A percentile compares a stretch with the other conserved stretches of the same genome.
phyloP scores from a whole-genome alignment of 495 filamentous ascomycete species.

The Penicillium arizonense region DNA sequence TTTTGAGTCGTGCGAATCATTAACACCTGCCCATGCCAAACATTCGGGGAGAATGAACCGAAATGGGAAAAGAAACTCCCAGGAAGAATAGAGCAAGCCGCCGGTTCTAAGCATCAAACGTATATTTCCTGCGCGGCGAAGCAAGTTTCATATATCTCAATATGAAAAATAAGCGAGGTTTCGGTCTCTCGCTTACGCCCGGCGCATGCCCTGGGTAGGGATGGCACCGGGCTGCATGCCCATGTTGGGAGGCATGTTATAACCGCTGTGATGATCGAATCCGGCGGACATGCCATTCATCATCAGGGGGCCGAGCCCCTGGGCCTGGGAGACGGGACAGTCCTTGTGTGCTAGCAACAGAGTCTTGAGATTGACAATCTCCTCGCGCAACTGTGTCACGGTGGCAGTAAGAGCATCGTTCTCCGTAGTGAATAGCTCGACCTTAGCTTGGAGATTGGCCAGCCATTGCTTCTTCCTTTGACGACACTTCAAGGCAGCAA shows the following conservation, averaged over 20 bases:
- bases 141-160: constrained; percentile 1
- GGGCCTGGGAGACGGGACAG: constrained; percentile 86
- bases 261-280: constrained; percentile 34
- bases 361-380: constrained; percentile 94
- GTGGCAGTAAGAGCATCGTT: constrained; percentile 85
- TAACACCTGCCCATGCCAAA: constrained; percentile 47
- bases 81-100: constrained; percentile 11
- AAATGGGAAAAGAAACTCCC: constrained; percentile 22
- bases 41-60: constrained; percentile 23
- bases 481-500: constrained; percentile 94
- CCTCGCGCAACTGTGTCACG: constrained; percentile 81
- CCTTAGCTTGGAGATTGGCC: constrained; percentile 90
- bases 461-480: constrained; percentile 99
- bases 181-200: constrained; percentile 13
- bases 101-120: constrained; percentile 19
- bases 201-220: constrained; percentile 40
- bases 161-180: constrained; percentile 7
- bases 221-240: constrained; percentile 42
- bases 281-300: constrained; percentile 56
- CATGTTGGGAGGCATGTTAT: constrained; percentile 38
- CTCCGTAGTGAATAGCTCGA: constrained; percentile 86
- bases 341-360: constrained; percentile 94
- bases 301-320: constrained; percentile 69
- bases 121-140: constrained; percentile 7
- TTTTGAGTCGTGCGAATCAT: constrained; percentile 44